phyloP scores from a whole-genome alignment of 805 yeast species.

The Metschnikowia kofuensis region DNA sequence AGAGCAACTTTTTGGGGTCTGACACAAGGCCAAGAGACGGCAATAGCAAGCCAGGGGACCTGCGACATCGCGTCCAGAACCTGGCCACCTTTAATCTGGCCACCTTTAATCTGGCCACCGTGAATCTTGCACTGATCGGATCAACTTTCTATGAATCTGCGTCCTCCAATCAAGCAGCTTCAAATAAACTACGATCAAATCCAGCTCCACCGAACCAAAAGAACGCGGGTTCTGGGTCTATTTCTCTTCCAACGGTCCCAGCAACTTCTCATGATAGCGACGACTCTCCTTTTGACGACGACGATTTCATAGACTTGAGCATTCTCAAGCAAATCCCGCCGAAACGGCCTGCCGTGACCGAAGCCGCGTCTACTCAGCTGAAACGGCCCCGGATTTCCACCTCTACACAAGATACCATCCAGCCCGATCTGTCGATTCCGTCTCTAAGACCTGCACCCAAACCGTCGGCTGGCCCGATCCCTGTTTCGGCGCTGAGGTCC shows the following conservation, averaged over 20 bases:
- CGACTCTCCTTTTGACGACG: slow-evolving; percentile 1
- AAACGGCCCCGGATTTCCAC: background rate
- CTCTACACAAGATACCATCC: slow-evolving; percentile 5
- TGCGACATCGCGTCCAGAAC: too few relatives aligned
- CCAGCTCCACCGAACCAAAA: background rate
- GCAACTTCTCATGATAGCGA: background rate
- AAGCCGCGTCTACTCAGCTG: slow-evolving; percentile 4
- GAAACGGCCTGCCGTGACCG: slow-evolving; percentile 4
- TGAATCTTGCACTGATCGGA: too few relatives aligned
- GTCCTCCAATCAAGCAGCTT: background rate
- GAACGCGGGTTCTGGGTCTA: too few relatives aligned
- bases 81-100: too few relatives aligned
- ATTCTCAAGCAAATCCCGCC: slow-evolving; percentile 2
- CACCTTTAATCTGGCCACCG: too few relatives aligned
- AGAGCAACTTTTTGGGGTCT: background rate
- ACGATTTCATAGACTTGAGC: slow-evolving; percentile 13
- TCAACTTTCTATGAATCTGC: background rate
- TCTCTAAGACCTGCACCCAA: background rate
- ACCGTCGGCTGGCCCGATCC: slow-evolving; percentile 7
- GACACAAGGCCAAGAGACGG: too few relatives aligned
- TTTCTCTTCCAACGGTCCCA: background rate
- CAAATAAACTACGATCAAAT: background rate
- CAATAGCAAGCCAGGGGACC: too few relatives aligned
- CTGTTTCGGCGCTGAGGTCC: background rate
- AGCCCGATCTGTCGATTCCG: background rate